Percentiles rank a stretch among this genome's conserved stretches.
These are phyloP conservation scores for Lepidopterella palustris DNA, from an alignment of 495 filamentous ascomycete species.

Conservation along the genomic window DNA sequence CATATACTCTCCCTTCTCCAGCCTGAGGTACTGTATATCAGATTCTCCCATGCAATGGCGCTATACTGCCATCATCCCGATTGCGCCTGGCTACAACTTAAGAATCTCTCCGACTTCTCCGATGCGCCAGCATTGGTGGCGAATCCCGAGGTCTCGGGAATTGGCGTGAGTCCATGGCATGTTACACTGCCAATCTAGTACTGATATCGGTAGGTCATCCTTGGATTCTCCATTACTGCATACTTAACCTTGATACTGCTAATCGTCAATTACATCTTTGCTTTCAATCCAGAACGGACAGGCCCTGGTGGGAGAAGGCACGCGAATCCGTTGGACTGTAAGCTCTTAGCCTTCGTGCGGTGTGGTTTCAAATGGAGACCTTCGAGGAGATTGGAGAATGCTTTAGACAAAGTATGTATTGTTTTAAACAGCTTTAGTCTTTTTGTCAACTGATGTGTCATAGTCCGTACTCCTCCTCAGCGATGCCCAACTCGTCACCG, in stretches of 20 bases:
- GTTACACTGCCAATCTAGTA: neutral
- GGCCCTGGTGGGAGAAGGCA: slow-evolving; percentile 1
- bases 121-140: slow-evolving; percentile 1
- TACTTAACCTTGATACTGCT: slow-evolving; percentile 20
- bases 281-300: slow-evolving; percentile 3
- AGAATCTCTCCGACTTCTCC: slow-evolving; percentile 3
- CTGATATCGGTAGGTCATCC: slow-evolving; percentile 6
- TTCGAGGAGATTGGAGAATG: slow-evolving; percentile 13
- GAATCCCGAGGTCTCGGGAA: slow-evolving; percentile 15
- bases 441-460: too few species aligned
- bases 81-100: slow-evolving; percentile 7
- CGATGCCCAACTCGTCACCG: neutral
- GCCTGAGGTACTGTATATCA: too few species aligned
- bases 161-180: slow-evolving; percentile 6
- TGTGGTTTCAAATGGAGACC: slow-evolving; percentile 2
- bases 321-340: slow-evolving; percentile 9
- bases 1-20: too few species aligned
- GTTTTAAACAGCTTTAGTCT: too few species aligned
- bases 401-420: slow-evolving; percentile 11
- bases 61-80: slow-evolving; percentile 3
- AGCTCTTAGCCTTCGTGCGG: slow-evolving; percentile 7
- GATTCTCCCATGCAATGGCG: too few species aligned
- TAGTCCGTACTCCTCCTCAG: neutral
- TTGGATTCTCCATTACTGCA: slow-evolving; percentile 21
- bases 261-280: slow-evolving; percentile 12